Percentiles rank a stretch among this genome's conserved stretches.
Conservation (phyloP, 495 filamentous ascomycete species). For the Neurospora cerealis region DNA sequence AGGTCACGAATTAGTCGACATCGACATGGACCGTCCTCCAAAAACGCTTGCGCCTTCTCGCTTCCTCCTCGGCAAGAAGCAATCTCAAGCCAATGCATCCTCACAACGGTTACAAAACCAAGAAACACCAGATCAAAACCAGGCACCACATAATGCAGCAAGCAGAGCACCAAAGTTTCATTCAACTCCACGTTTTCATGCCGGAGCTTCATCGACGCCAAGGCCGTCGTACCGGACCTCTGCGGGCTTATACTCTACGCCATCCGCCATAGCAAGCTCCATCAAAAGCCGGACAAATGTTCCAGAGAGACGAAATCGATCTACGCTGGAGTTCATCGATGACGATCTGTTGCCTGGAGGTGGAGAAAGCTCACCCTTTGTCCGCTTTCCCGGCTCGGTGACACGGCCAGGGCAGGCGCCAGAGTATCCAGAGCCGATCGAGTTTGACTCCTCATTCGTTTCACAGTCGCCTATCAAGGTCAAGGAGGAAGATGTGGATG, state of each 20-base stretch:
- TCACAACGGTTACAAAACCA: background rate
- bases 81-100: background rate
- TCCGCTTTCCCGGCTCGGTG: background rate
- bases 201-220: conserved; percentile 10
- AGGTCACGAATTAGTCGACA: background rate
- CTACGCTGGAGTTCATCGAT: conserved; percentile 22
- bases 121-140: background rate
- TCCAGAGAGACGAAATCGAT: conserved; percentile 2
- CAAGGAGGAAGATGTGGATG: conserved; percentile 1
- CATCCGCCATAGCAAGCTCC: conserved; percentile 7
- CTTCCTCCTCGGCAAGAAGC: background rate
- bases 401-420: background rate
- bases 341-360: conserved; percentile 11
- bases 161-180: conserved; percentile 18
- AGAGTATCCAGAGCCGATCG: conserved; percentile 24
- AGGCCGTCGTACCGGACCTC: conserved; percentile 13
- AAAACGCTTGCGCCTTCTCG: background rate
- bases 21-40: background rate
- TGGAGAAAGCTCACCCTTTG: conserved; percentile 6
- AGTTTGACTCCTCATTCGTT: conserved; percentile 19
- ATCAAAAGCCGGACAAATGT: conserved; percentile 7
- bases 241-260: conserved; percentile 4
- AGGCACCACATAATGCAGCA: background rate
- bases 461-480: conserved; percentile 10
- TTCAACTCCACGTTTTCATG: conserved; percentile 30